phyloP scores from a whole-genome alignment of 306 rosid species.

The Hylodesmum podocarpum region DNA sequence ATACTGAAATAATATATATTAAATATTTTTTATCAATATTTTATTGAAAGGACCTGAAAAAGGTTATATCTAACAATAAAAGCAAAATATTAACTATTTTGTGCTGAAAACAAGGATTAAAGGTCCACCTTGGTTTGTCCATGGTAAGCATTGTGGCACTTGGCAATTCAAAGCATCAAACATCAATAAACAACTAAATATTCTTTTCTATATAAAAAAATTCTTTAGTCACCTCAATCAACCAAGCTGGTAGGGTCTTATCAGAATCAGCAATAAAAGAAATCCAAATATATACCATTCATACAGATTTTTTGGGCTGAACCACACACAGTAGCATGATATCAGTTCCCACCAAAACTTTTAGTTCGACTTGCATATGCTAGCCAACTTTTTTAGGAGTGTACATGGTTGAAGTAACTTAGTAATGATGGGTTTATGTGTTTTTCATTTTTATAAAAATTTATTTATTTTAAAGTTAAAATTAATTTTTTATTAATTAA shows the following conservation, averaged over 20 bases:
- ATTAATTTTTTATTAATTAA: no score
- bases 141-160: not conserved
- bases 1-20: no score
- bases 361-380: not conserved
- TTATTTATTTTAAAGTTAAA: no score
- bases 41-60: not conserved
- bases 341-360: constrained; percentile 3
- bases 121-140: constrained; percentile 10
- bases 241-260: not conserved
- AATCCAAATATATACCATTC: not conserved
- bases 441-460: no score
- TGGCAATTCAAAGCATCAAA: not conserved
- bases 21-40: not conserved
- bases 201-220: not conserved
- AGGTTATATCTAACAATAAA: not conserved
- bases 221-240: not conserved
- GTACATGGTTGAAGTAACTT: no score
- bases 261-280: not conserved
- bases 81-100: not conserved
- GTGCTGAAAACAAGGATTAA: constrained; percentile 27
- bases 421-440: no score
- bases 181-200: not conserved
- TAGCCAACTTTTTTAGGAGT: not conserved
- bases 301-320: not conserved
- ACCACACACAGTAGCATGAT: not conserved